These are phyloP conservation scores for Mycena belliarum DNA, from an alignment of 768 basidiomycete genomes.

Conservation along the genomic window DNA sequence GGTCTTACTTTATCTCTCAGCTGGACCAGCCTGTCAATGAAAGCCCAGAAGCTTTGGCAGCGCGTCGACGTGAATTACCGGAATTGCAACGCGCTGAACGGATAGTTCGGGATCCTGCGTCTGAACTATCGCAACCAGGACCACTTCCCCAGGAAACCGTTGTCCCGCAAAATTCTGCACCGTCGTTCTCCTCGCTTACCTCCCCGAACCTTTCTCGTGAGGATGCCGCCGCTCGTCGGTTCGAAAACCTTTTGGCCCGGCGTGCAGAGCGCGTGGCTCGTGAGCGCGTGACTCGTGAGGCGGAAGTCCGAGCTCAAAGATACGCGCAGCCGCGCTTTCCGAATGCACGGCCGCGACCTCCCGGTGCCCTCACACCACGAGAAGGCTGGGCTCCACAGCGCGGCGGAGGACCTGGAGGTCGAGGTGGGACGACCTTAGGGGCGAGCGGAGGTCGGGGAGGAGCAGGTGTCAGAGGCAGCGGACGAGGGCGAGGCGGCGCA, in stretches of 20 bases:
- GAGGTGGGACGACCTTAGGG: not conserved
- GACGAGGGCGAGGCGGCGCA: not conserved
- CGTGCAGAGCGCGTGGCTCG: constrained; percentile 11
- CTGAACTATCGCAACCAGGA: not conserved
- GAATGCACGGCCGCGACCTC: too few relatives aligned
- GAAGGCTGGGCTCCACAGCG: not conserved
- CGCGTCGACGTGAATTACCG: not conserved
- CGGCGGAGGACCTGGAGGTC: not conserved
- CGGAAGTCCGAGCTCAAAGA: not conserved
- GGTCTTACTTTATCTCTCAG: not conserved
- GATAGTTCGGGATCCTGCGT: not conserved
- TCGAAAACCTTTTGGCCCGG: not conserved
- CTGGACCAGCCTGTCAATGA: too few relatives aligned
- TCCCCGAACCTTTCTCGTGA: not conserved
- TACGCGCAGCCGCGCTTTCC: not conserved
- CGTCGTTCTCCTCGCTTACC: not conserved
- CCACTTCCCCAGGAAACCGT: not conserved
- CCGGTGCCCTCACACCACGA: not conserved
- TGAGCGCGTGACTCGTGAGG: constrained; percentile 8
- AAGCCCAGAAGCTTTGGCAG: not conserved
- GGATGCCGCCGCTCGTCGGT: constrained; percentile 1
- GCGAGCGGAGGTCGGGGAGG: not conserved
- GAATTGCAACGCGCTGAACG: constrained; percentile 17
- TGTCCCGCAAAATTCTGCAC: not conserved
- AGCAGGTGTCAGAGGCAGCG: not conserved